Conservation (phyloP, 352 stramenopile genomes). For the Phytophthora pistaciae region DNA sequence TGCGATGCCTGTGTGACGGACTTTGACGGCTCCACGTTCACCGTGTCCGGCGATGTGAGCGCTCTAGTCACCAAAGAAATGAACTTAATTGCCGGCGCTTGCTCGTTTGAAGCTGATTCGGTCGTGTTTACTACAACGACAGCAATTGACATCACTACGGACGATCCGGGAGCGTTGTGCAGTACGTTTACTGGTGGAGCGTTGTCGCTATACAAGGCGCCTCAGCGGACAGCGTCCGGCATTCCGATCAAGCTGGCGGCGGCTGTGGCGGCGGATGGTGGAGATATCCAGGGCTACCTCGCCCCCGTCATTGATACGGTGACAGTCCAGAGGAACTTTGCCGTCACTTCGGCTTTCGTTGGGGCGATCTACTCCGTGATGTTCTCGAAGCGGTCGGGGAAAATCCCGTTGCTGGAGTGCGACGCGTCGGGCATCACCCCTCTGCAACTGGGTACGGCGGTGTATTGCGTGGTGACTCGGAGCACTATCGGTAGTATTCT, state of each 20-base stretch:
- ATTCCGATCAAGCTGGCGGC: conserved; percentile 56
- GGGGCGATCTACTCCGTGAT: conserved; percentile 71
- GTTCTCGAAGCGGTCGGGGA: conserved; percentile 70
- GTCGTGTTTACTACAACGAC: conserved; percentile 27
- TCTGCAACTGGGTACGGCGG: background rate
- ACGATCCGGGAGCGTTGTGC: conserved; percentile 63
- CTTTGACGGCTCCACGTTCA: conserved; percentile 72
- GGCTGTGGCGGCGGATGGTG: conserved; percentile 46
- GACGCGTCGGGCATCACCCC: background rate
- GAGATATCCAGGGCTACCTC: conserved; percentile 52
- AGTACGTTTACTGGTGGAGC: conserved; percentile 50
- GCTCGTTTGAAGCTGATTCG: conserved; percentile 35
- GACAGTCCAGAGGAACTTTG: conserved; percentile 41
- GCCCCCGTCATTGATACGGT: conserved; percentile 67
- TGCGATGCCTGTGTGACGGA: conserved; percentile 71
- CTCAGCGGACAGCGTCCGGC: conserved; percentile 35
- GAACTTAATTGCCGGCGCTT: conserved; percentile 62
- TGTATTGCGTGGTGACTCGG: conserved; percentile 16
- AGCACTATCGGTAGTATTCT: conserved; percentile 73
- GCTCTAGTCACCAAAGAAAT: conserved; percentile 10
- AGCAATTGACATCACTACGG: conserved; percentile 41
- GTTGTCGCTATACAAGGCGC: conserved; percentile 67
- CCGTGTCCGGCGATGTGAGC: conserved; percentile 33
- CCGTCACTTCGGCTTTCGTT: conserved; percentile 60
- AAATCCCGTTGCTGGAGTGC: conserved; percentile 63